phyloP scores from a whole-genome alignment of 768 basidiomycete genomes.

The Lactarius trivialis region DNA sequence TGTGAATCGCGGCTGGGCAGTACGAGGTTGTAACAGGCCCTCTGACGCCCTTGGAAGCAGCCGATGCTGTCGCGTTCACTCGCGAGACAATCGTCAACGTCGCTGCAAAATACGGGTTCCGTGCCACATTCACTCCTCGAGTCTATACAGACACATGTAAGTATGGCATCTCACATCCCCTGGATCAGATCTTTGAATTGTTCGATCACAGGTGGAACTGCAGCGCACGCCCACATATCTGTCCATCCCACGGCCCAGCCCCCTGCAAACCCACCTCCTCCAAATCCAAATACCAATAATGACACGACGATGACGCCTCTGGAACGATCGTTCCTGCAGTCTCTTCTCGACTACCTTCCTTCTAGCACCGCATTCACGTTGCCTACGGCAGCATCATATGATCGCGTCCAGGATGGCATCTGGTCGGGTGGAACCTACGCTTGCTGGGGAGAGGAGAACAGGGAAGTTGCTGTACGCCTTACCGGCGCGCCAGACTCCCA shows the following conservation, averaged over 20 bases:
- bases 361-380: conserved; percentile 51
- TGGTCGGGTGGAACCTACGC: conserved; percentile 71
- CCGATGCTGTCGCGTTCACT: conserved; percentile 60
- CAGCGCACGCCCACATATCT: conserved; percentile 61
- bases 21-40: conserved; percentile 70
- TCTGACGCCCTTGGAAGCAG: conserved; percentile 55
- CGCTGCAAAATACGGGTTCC: conserved; percentile 57
- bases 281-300: conserved; percentile 18
- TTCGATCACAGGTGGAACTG: conserved; percentile 39
- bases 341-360: conserved; percentile 53
- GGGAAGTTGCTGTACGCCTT: conserved; percentile 58
- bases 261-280: conserved; percentile 10
- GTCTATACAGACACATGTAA: conserved; percentile 37
- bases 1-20: conserved; percentile 25
- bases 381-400: conserved; percentile 56
- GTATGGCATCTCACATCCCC: conserved; percentile 6
- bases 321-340: conserved; percentile 59
- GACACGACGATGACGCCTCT: conserved; percentile 33
- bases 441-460: conserved; percentile 63
- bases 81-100: conserved; percentile 62
- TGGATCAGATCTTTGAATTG: not conserved
- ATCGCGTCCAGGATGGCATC: conserved; percentile 55
- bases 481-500: conserved; percentile 40
- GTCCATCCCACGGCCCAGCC: conserved; percentile 37
- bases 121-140: conserved; percentile 61